Conservation (phyloP, 768 basidiomycete species). For the Phylloporus rhodoxanthus region DNA sequence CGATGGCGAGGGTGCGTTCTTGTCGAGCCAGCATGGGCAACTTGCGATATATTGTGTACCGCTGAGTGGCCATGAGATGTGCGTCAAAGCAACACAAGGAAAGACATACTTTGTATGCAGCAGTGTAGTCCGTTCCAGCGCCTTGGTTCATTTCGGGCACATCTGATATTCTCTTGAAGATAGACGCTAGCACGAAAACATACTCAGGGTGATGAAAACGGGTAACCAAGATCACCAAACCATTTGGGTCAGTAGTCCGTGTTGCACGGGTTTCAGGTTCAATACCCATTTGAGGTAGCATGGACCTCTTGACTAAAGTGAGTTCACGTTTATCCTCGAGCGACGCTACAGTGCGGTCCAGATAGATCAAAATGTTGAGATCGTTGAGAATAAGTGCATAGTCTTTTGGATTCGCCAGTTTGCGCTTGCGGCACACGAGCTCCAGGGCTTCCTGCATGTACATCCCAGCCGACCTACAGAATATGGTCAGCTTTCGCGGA, state of each 20-base stretch:
- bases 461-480: slow-evolving; percentile 73
- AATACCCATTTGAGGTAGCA: slow-evolving; percentile 66
- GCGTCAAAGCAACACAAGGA: background rate
- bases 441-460: slow-evolving; percentile 97
- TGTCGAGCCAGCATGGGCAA: slow-evolving; percentile 91
- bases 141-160: slow-evolving; percentile 47
- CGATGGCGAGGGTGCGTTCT: slow-evolving; percentile 87
- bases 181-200: slow-evolving; percentile 57
- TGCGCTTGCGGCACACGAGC: slow-evolving; percentile 66
- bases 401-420: slow-evolving; percentile 62
- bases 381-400: slow-evolving; percentile 70
- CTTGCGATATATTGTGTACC: slow-evolving; percentile 90
- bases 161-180: slow-evolving; percentile 86
- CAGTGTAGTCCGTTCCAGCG: slow-evolving; percentile 68
- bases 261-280: slow-evolving; percentile 60
- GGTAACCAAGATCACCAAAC: slow-evolving; percentile 36
- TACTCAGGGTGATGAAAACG: background rate
- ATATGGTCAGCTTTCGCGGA: background rate
- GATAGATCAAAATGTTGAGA: slow-evolving; percentile 71
- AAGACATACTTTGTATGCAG: slow-evolving; percentile 73
- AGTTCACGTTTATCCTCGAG: slow-evolving; percentile 83
- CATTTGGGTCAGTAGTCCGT: slow-evolving; percentile 87
- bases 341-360: slow-evolving; percentile 95
- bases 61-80: slow-evolving; percentile 38
- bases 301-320: slow-evolving; percentile 70